Evolutionary conservation across 495 filamentous ascomycete species (phyloP), one percentile per base, ranked within the genome.

Genomic region (Podospora appendiculata): DNA sequence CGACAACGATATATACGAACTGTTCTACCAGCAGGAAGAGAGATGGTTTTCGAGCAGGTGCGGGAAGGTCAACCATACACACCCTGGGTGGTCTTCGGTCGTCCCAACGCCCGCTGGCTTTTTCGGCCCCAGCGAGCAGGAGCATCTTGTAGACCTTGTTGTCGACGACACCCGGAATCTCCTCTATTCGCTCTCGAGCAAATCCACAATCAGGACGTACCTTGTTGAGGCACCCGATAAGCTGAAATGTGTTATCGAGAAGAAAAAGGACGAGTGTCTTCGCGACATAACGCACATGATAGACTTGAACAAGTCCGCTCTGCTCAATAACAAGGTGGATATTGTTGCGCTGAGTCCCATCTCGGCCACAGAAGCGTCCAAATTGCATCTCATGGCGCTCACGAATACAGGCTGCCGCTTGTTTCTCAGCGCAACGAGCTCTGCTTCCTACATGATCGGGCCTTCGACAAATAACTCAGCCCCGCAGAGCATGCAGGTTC

Each of bases 21-120:
- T 97, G 33, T 87, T 85, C 45, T 99, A 99, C 70, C 90, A 96
- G 67, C 87, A 94, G 65, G 89, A 97, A 66, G 93, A 97, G 65
- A 85, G 84, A 58, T 99, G 94, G 94, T 99, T 97, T 63, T 78
- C 84, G 44, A 87, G 82, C 58, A 78, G 85, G 51, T 91, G 86
- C 62, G 78, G 79, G 11, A 94, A 88, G 62, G 76, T 94, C 41
- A 92, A 91, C 63, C 94, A 95, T 61, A 89, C 90, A 2, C 82
- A 79, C 50, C 85, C 83, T n/a, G 80, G 88, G 7, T 79, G 90
- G 59, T 73, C 80, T 17, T 77, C 86, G 19, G 82, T 93, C 49
- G 70, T 85, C 8, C 57, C 75, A 3, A 38, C 59, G 6, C 54
- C 64, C 8, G 59, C 57, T 3, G 52, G 48, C 35, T 55, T 69